Evolutionary conservation across 495 filamentous ascomycete species (phyloP).

Genomic region (Bathelium albidoporum): DNA sequence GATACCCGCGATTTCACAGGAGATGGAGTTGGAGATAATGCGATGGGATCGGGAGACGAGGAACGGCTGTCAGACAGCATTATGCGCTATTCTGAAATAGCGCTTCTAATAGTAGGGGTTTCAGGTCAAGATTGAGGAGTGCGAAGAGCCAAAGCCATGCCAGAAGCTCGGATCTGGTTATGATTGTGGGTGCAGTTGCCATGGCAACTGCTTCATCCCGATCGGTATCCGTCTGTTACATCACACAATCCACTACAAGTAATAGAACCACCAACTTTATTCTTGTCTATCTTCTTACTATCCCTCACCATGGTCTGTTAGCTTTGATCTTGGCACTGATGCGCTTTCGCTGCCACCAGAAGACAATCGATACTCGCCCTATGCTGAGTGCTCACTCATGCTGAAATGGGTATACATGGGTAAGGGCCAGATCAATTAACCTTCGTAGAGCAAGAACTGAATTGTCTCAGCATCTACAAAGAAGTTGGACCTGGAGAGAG

Average conservation of each 20-base stretch:
- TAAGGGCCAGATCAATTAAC: slow-evolving; percentile 10
- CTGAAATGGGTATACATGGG: slow-evolving; percentile 33
- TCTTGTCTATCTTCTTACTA: not conserved
- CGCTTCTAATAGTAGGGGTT: too few species aligned
- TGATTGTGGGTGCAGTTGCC: not conserved
- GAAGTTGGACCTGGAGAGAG: slow-evolving; percentile 77
- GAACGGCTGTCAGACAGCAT: not conserved
- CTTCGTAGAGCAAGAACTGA: not conserved
- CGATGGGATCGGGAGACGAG: not conserved
- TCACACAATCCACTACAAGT: too few species aligned
- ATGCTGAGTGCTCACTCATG: not conserved
- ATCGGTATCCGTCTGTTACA: not conserved
- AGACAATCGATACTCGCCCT: not conserved
- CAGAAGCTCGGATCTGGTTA: too few species aligned
- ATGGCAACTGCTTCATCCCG: not conserved
- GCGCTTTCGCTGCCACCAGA: too few species aligned
- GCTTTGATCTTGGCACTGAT: not conserved
- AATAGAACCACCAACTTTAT: too few species aligned
- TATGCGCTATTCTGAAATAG: too few species aligned
- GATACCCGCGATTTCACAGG: not conserved
- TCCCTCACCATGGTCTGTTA: not conserved
- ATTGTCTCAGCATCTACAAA: slow-evolving; percentile 59
- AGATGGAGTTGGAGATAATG: not conserved
- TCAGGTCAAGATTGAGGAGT: too few species aligned
- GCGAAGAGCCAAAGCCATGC: too few species aligned